Conservation (phyloP, 768 basidiomycete species). For the Melanogaster broomeanus region DNA sequence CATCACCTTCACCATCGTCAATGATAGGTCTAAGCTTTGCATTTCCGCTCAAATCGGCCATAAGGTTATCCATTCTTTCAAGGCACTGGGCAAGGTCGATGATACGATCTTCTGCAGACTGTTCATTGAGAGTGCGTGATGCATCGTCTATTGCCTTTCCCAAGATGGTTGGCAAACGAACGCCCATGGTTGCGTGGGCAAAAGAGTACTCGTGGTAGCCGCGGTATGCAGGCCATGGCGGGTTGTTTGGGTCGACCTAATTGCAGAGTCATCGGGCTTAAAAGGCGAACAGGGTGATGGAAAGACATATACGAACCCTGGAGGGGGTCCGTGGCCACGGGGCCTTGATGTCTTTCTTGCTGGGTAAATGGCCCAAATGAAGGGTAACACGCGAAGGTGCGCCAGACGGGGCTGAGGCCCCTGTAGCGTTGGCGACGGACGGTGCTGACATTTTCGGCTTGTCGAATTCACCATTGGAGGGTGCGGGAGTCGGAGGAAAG, state of each 20-base stretch:
- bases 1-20: conserved; percentile 90
- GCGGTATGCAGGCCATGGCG: conserved; percentile 79
- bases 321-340: conserved; percentile 78
- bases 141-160: conserved; percentile 95
- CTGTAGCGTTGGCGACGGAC: conserved; percentile 1
- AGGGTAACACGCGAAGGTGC: conserved; percentile 66
- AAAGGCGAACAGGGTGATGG: not conserved
- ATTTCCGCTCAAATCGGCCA: conserved; percentile 84
- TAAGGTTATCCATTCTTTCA: conserved; percentile 86
- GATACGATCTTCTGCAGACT: conserved; percentile 80
- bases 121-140: conserved; percentile 83
- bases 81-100: conserved; percentile 85
- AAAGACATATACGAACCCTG: conserved; percentile 42
- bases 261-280: not conserved
- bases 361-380: conserved; percentile 72
- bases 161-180: conserved; percentile 92
- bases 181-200: conserved; percentile 92
- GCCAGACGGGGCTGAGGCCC: conserved; percentile 16
- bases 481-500: conserved; percentile 31
- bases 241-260: conserved; percentile 81
- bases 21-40: conserved; percentile 83
- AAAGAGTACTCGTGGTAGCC: conserved; percentile 84
- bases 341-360: conserved; percentile 70
- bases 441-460: not conserved
- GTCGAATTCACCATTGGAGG: conserved; percentile 13